phyloP scores from a whole-genome alignment of 1,284 basidiomycete genomes.

The Trichosporon ovoides region DNA sequence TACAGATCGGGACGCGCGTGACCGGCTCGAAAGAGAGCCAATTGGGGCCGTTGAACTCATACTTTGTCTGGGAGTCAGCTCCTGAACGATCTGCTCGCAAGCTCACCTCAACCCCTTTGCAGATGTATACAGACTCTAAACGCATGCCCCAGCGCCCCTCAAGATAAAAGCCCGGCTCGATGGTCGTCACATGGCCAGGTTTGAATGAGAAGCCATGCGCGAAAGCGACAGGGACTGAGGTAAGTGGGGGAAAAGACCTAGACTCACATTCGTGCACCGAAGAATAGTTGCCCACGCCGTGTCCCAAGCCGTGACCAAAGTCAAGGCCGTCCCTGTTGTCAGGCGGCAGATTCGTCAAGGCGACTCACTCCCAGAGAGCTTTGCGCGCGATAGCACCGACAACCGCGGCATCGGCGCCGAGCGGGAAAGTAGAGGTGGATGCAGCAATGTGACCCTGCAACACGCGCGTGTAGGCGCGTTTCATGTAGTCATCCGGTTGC shows the following conservation, averaged over 20 bases:
- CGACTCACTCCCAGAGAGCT: constrained; percentile 65
- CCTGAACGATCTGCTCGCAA: not conserved
- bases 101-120: constrained; percentile 63
- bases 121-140: constrained; percentile 75
- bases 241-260: constrained; percentile 37
- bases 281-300: constrained; percentile 41
- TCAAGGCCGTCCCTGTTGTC: constrained; percentile 64
- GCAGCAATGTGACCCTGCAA: constrained; percentile 96
- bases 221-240: constrained; percentile 30
- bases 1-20: constrained; percentile 89
- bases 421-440: constrained; percentile 79
- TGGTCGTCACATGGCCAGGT: constrained; percentile 81
- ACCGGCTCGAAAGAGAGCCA: constrained; percentile 85
- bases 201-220: constrained; percentile 56
- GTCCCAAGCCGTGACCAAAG: constrained; percentile 53
- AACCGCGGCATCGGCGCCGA: constrained; percentile 72
- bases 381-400: constrained; percentile 79
- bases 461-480: constrained; percentile 88
- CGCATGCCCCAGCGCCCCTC: constrained; percentile 82
- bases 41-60: constrained; percentile 62
- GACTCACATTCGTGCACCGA: constrained; percentile 43
- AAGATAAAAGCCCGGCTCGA: constrained; percentile 60
- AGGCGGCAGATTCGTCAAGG: not conserved
- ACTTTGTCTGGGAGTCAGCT: constrained; percentile 18
- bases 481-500: constrained; percentile 66